A percentile compares a stretch with the other conserved stretches of the same genome.
Evolutionary conservation across 2,329 filamentous ascomycete genomes (phyloP).

Genomic region (Periconia sp.): DNA sequence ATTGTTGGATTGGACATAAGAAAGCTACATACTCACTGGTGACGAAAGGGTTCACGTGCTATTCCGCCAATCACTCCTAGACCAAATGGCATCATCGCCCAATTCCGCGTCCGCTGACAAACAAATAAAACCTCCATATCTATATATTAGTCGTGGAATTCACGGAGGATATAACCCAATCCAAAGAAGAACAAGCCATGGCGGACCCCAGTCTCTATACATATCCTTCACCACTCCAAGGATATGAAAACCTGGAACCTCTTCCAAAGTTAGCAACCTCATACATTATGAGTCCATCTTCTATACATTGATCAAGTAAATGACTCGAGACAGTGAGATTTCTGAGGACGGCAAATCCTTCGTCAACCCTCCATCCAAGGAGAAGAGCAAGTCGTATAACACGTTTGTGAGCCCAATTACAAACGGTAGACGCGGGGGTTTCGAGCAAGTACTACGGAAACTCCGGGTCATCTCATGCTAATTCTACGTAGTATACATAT

Average conservation of each 20-base stretch:
- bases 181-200: constrained; percentile 27
- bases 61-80: neutral
- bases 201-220: constrained; percentile 48
- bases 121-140: neutral
- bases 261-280: constrained; percentile 48
- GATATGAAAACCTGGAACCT: constrained; percentile 59
- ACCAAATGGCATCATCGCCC: constrained; percentile 3
- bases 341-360: constrained; percentile 76
- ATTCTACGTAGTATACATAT: constrained; percentile 62
- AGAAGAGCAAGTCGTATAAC: constrained; percentile 69
- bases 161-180: neutral
- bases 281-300: too few species aligned
- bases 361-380: constrained; percentile 64
- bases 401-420: constrained; percentile 69
- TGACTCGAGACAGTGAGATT: constrained; percentile 50
- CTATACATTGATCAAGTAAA: neutral
- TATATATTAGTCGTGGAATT: too few species aligned
- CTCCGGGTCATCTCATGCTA: constrained; percentile 4
- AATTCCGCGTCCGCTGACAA: constrained; percentile 36
- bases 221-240: constrained; percentile 60
- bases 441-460: constrained; percentile 55
- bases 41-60: too few species aligned
- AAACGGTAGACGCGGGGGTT: constrained; percentile 69
- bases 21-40: too few species aligned
- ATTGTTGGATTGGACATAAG: too few species aligned